These are phyloP conservation scores for Nakazawaea anatomiae DNA, from an alignment of 805 yeast species.

Conservation along the genomic window DNA sequence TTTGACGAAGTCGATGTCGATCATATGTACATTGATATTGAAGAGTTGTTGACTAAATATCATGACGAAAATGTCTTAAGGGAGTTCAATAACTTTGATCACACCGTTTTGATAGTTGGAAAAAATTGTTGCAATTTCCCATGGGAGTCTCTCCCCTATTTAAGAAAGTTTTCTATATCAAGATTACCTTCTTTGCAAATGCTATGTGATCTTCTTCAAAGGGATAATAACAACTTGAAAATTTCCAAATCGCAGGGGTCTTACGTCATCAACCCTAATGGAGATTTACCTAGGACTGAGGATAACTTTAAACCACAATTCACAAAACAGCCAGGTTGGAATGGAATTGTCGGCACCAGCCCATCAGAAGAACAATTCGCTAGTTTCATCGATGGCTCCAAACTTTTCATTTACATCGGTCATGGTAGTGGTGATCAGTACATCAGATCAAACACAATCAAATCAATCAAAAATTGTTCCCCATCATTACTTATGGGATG, in stretches of 20 bases:
- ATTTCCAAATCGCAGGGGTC: slow-evolving; percentile 27
- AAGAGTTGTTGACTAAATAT: slow-evolving; percentile 35
- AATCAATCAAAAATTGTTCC: slow-evolving; percentile 37
- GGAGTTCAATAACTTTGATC: slow-evolving; percentile 26
- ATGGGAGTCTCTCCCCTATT: slow-evolving; percentile 76
- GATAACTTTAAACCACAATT: slow-evolving; percentile 43
- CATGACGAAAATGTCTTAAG: slow-evolving; percentile 11
- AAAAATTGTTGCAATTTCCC: slow-evolving; percentile 67
- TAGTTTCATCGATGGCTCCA: slow-evolving; percentile 31
- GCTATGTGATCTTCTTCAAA: slow-evolving; percentile 32
- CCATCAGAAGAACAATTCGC: slow-evolving; percentile 56
- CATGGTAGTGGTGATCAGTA: slow-evolving; percentile 97
- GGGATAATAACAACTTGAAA: slow-evolving; percentile 11
- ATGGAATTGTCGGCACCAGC: slow-evolving; percentile 43
- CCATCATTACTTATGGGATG: slow-evolving; percentile 81
- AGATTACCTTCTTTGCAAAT: slow-evolving; percentile 65
- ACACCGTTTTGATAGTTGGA: slow-evolving; percentile 67
- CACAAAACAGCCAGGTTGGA: slow-evolving; percentile 34
- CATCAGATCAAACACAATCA: slow-evolving; percentile 49
- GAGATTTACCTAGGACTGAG: slow-evolving; percentile 70
- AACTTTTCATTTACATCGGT: slow-evolving; percentile 74
- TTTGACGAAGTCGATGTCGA: slow-evolving; percentile 63
- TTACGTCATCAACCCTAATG: slow-evolving; percentile 76
- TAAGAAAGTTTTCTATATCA: slow-evolving; percentile 53
- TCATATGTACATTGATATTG: slow-evolving; percentile 45